Conservation (phyloP, 345 rosid genomes). For the Garcia nutans region DNA sequence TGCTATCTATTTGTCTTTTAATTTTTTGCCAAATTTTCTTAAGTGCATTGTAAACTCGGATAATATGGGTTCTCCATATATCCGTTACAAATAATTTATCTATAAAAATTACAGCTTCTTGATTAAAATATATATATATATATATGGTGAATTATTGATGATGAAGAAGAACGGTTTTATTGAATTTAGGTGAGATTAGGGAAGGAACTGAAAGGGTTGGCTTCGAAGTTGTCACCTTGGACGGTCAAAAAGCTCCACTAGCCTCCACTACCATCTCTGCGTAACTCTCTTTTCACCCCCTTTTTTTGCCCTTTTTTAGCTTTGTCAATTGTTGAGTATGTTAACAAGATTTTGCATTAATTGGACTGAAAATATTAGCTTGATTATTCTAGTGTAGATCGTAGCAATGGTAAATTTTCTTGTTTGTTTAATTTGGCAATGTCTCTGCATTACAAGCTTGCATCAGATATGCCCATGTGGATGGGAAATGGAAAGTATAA, state of each 20-base stretch:
- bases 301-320: not conserved
- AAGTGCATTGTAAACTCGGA: no score
- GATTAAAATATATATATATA: no score
- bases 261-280: slow-evolving; percentile 51
- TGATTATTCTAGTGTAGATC: not conserved
- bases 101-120: no score
- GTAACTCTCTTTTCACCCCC: slow-evolving; percentile 24
- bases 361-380: not conserved
- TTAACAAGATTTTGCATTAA: not conserved
- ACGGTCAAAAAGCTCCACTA: slow-evolving; percentile 57
- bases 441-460: not conserved
- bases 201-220: slow-evolving; percentile 58
- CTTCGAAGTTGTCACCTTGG: slow-evolving; percentile 58
- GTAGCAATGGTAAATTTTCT: not conserved
- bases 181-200: slow-evolving; percentile 46
- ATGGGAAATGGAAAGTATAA: not conserved
- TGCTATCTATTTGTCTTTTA: no score
- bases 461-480: not conserved
- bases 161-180: not conserved
- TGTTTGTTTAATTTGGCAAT: not conserved
- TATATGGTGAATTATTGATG: not conserved
- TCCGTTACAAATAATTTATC: no score
- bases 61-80: no score
- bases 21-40: no score
- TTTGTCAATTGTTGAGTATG: not conserved